Base-by-base conservation (phyloP, 2,329 filamentous ascomycete species). In the Neopestalotiopsis rosae region DNA sequence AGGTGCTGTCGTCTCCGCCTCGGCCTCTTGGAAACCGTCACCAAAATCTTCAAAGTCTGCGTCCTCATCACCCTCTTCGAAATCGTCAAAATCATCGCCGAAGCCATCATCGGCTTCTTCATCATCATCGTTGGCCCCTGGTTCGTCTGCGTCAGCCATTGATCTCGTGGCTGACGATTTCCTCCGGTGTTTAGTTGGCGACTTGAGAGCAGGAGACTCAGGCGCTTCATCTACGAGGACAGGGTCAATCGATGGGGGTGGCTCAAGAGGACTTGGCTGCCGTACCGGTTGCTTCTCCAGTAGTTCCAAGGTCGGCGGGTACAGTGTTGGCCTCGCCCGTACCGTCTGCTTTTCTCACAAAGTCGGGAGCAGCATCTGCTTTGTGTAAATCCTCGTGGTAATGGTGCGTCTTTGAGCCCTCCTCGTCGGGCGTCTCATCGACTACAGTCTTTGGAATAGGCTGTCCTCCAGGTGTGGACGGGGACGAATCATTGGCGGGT, bases 21-120 rank as follows among this genome's bases (percentile, higher is more conserved):
- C 83, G 68, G 87, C 79, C 77, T 89, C 84, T 75, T 93, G 87
- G 77, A 94, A 94, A 49, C 86, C 90, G 73, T 91, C 92, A 76
- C 92, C 90, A 80, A 94, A 94, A 75, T 93, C 91, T 75, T 89
- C 89, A 81, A 91, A 91, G 74, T 87, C 82, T 59, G 82, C 85
- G 72, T 84, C 84, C 68, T 83, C 82, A 70, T 84, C 86, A 63
- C 87, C 88, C 74, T 90, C 88, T 74, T 89, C 87, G 72, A 90
- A 90, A 71, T 89, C 88, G 76, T 90, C 88, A 79, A 88, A 87
- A 70, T 90, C 88, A 30, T 79, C 77, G 52, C 77, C 78, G 74
- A 30, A 20, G 32, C 30, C 62, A 63, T 63, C 32, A 40, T 52
- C 45, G 20, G 40, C 61, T 24, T 81, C 82, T 40, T 77, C 73